Evolutionary conservation across 257 asterid species (phyloP).

Genomic region (Fraxinus quadrangulata): DNA sequence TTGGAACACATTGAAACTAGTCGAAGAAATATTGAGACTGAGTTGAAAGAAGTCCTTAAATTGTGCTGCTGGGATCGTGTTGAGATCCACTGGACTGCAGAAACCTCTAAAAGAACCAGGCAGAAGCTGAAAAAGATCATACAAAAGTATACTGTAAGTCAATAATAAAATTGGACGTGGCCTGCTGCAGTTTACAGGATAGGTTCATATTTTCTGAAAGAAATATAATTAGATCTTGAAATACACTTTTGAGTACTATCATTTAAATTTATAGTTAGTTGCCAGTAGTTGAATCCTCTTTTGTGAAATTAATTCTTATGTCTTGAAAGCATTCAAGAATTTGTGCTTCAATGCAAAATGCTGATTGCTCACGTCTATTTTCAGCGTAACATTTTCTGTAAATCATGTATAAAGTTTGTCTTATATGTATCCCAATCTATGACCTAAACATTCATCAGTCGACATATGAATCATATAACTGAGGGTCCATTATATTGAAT

Average conservation of each 20-base stretch:
- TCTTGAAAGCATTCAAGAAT: background rate
- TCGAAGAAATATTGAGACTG: conserved; percentile 64
- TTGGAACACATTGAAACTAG: conserved; percentile 54
- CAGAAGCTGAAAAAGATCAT: conserved; percentile 75
- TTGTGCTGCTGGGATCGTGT: conserved; percentile 75
- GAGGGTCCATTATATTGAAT: background rate
- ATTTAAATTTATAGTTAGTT: background rate
- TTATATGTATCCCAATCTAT: background rate
- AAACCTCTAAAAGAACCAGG: conserved; percentile 66
- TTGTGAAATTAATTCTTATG: background rate
- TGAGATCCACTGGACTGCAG: conserved; percentile 58
- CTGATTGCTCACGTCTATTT: background rate
- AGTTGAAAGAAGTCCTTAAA: conserved; percentile 72
- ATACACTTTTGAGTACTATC: background rate
- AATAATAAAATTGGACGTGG: conserved; percentile 8
- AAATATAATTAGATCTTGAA: background rate
- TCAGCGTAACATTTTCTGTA: background rate
- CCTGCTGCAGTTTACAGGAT: background rate
- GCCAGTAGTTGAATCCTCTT: background rate
- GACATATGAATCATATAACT: background rate
- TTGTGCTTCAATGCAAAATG: background rate
- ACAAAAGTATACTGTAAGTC: conserved; percentile 72
- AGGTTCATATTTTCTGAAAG: background rate
- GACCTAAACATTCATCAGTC: background rate
- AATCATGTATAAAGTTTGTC: background rate